Evolutionary conservation across 1,284 basidiomycete genomes (phyloP), one percentile per base, ranked within the genome.

Genomic region (Ustanciosporium gigantosporum): DNA sequence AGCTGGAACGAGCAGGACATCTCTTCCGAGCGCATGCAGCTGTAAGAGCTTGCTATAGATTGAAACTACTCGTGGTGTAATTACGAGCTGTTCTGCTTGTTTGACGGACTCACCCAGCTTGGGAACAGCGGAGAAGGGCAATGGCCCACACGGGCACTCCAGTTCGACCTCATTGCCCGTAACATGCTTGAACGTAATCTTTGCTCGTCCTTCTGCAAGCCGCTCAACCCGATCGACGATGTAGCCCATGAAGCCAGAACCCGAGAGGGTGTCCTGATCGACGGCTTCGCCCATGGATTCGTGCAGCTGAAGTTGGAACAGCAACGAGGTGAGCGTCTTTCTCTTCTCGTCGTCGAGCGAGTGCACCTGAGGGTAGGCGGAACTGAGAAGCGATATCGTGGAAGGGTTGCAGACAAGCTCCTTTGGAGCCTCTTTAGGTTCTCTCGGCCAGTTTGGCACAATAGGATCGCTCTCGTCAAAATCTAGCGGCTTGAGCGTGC

Each of bases 21-120:
- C 75, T 16, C 74, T 40, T 3, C 72, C 70, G 5, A 78, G 42
- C 3, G 67, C 61, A 43, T 79, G 79, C 5, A 79, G 68, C 52
- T 79, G 79, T 7, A 78, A 55, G 46, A 79, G 62, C 1, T 68
- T 59, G 16, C 68, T 70, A 39, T 79, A 68, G 35, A 76, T 69
- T 25, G 72, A 67, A 1, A 57, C 36, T 15, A 79, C 70, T 2
- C 79, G 64, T 3, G 77, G 74, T 7, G 78, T 78, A 25, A 78
- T 46, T 24, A 70, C 37, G 25, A 75, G 41, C 40, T 59, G 43
- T 24, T 41, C 37, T 20, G 50, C 59, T 20, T 57, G 25, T 17
- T 44, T 38, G 3, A 38, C 45, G 9, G 46, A 41, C 19, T 58
- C 47, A 3, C 56, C 61, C 0, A 74, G 52, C 23, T 45, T 34